Evolutionary conservation across 306 rosid genomes (phyloP), one percentile per base, ranked within the genome.

Genomic region (Malus asiatica): DNA sequence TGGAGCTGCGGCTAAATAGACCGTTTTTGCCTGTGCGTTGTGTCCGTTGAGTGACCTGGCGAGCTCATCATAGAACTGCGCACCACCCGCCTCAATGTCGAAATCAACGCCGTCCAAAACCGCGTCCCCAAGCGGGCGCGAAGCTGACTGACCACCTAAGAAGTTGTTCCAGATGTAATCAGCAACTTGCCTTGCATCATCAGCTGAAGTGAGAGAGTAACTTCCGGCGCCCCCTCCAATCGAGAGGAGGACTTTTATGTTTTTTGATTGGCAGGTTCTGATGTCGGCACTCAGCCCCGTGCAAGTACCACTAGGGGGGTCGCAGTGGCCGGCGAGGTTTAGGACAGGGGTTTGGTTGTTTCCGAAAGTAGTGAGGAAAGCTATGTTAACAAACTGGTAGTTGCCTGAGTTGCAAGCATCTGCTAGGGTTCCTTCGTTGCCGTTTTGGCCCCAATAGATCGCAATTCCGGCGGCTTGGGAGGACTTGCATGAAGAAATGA

Each of bases 341-440:
- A 80, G 51, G 2, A 5, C 33, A 3, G 93, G 87, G 71, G 70
- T 58, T 66, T 81, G 83, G 51, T 86, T 80, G 23, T 68, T 77
- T 74, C 96, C 96, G 1, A 90, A 90, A 30, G 72, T 51, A 30
- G 75, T 7, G 5, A 90, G 53, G 76, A 90, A 90, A 7, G 86
- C 91, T n/a, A 90, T 68, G 86, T 88, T 88, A 6, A 90, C 89
- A n/a, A 53, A 90, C 15, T 90, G 66, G 82, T 90, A 88, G 86
- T 87, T 90, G 30, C 81, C 80, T 2, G 90, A 82, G 74, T 84
- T 71, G 42, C 96, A 90, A 13, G 96, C 79, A 5, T 79, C 82
- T 4, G 76, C 77, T 6, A 90, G 60, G 52, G 93, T 22, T 59
- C 88, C 93, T 84, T 90, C 91, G 1, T 29, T 22, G 2, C 22